These are phyloP conservation scores for Fusarium sp. DNA, from an alignment of 2,329 filamentous ascomycete species.

Conservation along the genomic window DNA sequence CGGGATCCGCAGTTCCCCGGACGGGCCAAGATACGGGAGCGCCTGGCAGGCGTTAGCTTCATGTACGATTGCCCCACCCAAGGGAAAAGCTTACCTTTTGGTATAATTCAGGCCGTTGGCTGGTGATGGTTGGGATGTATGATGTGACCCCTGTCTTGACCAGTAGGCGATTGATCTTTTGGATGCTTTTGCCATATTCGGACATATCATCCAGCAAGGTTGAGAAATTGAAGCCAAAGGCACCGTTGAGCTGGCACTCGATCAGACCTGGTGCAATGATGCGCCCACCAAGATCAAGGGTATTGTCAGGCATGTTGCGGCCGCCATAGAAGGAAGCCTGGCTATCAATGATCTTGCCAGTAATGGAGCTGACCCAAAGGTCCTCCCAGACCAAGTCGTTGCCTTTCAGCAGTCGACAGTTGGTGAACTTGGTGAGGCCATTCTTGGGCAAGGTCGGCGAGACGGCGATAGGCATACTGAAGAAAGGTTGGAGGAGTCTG, in stretches of 20 bases:
- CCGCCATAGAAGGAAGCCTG: constrained; percentile 76
- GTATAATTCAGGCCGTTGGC: constrained; percentile 84
- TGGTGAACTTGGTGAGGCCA: constrained; percentile 87
- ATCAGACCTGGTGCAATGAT: constrained; percentile 89
- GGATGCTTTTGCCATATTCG: constrained; percentile 78
- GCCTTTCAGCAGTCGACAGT: constrained; percentile 81
- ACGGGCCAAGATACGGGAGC: constrained; percentile 82
- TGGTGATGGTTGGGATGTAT: constrained; percentile 87
- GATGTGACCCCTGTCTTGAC: constrained; percentile 86
- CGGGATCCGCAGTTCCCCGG: constrained; percentile 68
- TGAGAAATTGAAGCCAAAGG: constrained; percentile 93
- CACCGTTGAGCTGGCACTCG: constrained; percentile 92
- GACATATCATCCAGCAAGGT: constrained; percentile 75
- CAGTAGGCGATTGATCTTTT: constrained; percentile 76
- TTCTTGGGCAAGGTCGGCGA: constrained; percentile 54
- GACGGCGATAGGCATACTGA: constrained; percentile 62
- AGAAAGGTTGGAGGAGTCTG: constrained; percentile 5
- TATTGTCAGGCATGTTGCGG: constrained; percentile 75
- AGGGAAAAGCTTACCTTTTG: constrained; percentile 66
- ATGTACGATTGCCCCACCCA: constrained; percentile 34
- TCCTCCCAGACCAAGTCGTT: constrained; percentile 78
- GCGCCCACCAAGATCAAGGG: constrained; percentile 83
- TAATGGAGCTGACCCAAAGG: constrained; percentile 87
- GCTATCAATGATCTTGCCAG: constrained; percentile 83
- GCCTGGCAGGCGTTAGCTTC: constrained; percentile 57